Conservation (phyloP, 257 asterid species). For the Capsicum chinense region DNA sequence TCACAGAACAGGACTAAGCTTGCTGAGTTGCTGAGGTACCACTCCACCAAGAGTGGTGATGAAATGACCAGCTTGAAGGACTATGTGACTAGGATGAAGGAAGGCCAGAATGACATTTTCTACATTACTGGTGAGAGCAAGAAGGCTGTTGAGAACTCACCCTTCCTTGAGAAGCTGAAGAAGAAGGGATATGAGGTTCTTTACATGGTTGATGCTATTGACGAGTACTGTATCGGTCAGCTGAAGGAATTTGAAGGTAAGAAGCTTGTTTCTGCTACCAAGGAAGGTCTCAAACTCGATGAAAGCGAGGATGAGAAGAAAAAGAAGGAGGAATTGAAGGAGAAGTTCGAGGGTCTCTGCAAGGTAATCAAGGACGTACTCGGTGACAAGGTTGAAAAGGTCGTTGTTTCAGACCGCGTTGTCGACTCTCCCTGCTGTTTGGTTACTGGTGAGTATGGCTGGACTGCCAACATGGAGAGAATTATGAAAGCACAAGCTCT, state of each 20-base stretch:
- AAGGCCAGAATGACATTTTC: slow-evolving; percentile 61
- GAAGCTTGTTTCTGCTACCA: slow-evolving; percentile 67
- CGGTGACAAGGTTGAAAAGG: slow-evolving; percentile 72
- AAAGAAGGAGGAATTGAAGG: slow-evolving; percentile 54
- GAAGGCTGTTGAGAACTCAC: slow-evolving; percentile 78
- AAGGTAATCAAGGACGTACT: slow-evolving; percentile 66
- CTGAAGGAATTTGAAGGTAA: slow-evolving; percentile 69
- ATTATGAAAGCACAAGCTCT: slow-evolving; percentile 72
- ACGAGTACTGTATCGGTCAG: slow-evolving; percentile 64
- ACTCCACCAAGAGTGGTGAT: slow-evolving; percentile 68
- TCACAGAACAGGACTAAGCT: slow-evolving; percentile 59
- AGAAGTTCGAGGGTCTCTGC: slow-evolving; percentile 63
- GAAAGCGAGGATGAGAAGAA: slow-evolving; percentile 66
- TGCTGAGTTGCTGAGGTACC: slow-evolving; percentile 62
- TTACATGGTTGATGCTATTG: slow-evolving; percentile 71
- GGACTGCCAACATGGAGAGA: slow-evolving; percentile 80
- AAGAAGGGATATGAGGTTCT: slow-evolving; percentile 71
- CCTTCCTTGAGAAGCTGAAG: slow-evolving; percentile 70
- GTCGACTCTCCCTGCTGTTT: slow-evolving; percentile 72
- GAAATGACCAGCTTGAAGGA: slow-evolving; percentile 72
- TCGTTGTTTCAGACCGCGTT: slow-evolving; percentile 64
- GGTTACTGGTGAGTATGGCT: slow-evolving; percentile 68
- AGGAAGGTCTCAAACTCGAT: slow-evolving; percentile 66
- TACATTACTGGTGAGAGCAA: slow-evolving; percentile 72
- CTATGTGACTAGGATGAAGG: slow-evolving; percentile 77